Percentiles rank a stretch among this genome's conserved stretches.
Conservation (phyloP, 2,329 filamentous ascomycete species). For the Acarospora socialis region DNA sequence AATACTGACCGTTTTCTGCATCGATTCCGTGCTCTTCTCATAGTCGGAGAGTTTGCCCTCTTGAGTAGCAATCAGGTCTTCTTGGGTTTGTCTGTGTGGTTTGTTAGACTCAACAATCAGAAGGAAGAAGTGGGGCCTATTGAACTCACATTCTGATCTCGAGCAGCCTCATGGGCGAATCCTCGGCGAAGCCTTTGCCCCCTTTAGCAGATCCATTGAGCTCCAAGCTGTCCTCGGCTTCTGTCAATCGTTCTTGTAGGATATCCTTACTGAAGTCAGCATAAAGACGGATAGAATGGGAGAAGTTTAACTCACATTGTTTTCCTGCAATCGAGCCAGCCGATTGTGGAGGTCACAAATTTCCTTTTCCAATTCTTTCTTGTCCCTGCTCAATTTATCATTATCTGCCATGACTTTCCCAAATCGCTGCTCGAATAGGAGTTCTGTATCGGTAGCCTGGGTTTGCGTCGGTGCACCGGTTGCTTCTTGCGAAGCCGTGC, state of each 20-base stretch:
- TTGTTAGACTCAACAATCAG: slow-evolving; percentile 29
- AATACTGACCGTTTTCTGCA: slow-evolving; percentile 22
- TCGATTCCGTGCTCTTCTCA: slow-evolving; percentile 29
- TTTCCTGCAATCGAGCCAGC: slow-evolving; percentile 42
- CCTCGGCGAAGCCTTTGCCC: slow-evolving; percentile 29
- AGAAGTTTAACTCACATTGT: slow-evolving; percentile 19
- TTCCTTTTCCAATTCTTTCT: slow-evolving; percentile 33
- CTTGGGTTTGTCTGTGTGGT: slow-evolving; percentile 39
- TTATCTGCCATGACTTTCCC: slow-evolving; percentile 38
- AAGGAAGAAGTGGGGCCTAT: neutral
- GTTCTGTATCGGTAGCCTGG: slow-evolving; percentile 26
- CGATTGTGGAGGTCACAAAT: slow-evolving; percentile 41
- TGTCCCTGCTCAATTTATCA: slow-evolving; percentile 42
- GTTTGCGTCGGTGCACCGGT: neutral
- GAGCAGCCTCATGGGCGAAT: slow-evolving; percentile 27
- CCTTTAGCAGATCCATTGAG: slow-evolving; percentile 35
- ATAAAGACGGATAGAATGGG: neutral
- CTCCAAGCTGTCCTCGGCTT: slow-evolving; percentile 36
- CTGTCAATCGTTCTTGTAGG: slow-evolving; percentile 28
- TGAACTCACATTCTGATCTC: slow-evolving; percentile 16
- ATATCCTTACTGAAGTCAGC: slow-evolving; percentile 4
- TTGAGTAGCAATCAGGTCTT: slow-evolving; percentile 55
- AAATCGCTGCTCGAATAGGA: slow-evolving; percentile 34
- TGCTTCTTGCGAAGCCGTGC: neutral
- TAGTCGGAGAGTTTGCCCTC: slow-evolving; percentile 49